Base-by-base conservation (phyloP, 2,329 filamentous ascomycete genomes). In the Colletotrichum echinochloae region DNA sequence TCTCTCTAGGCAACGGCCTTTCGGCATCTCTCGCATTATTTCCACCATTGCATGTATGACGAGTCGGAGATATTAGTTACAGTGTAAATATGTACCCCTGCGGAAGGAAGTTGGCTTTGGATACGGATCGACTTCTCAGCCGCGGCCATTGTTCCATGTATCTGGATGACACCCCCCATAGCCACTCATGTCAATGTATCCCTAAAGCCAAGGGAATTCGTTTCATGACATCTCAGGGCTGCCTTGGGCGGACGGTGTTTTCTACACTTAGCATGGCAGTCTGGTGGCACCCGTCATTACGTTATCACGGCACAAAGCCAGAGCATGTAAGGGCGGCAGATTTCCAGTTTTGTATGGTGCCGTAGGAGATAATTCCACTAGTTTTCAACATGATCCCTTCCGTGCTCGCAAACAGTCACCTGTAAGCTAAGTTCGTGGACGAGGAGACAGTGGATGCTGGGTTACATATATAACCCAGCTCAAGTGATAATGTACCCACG, bases 401-500 rank as follows among this genome's bases (percentile, higher is more conserved):
- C 2, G n/a, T n/a, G 41, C 8, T 44, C 18, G 39, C 4, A n/a
- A 20, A 41, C 2, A 62, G 48, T n/a, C 26, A 26, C 6, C 85
- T 92, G 87, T 92, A 80, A 86, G 85, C 90, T 88, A 81, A 81
- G 83, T 86, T 84, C 89, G 92, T 82, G 77, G 75, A n/a, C 8
- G 20, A 44, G 83, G 85, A 85, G 86, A 83, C 86, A 90, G 89
- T 93, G 90, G 92, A 90, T 93, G 90, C 82, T 80, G 81, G 85
- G 86, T 28, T 37, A n/a, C 20, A 33, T 46, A 79, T 82, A 73
- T 75, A 60, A 59, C 33, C 52, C 57, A 56, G 72, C 76, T 90
- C 82, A 94, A 94, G 94, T 94, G 93, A 92, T 91, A 92, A 89
- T 89, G 85, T 87, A 84, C 90, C 90, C 91, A 94, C 85, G 83